Percentiles rank a stretch among this genome's conserved stretches.
These are phyloP conservation scores for Halenospora varia DNA, from an alignment of 495 filamentous ascomycete genomes.

Conservation along the genomic window DNA sequence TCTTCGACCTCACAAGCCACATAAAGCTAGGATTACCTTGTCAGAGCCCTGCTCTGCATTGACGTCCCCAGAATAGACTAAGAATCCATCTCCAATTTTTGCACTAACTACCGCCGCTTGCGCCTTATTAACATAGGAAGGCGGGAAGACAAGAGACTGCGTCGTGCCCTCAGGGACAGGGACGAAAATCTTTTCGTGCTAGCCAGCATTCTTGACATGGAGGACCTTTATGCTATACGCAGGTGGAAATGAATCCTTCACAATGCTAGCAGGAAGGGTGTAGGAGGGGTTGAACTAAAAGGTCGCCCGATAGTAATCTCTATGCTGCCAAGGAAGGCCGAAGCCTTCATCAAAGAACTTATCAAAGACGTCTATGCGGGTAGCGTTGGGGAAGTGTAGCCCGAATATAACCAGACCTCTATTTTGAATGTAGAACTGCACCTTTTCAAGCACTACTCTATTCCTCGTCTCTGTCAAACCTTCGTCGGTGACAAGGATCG, in stretches of 20 bases:
- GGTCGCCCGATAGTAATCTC: conserved; percentile 30
- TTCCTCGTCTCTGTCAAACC: conserved; percentile 5
- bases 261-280: conserved; percentile 10
- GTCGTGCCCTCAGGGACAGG: conserved; percentile 20
- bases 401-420: conserved; percentile 17
- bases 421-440: conserved; percentile 3
- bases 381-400: conserved; percentile 11
- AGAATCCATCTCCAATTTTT: conserved; percentile 29
- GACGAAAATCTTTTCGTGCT: conserved; percentile 30
- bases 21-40: conserved; percentile 36
- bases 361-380: conserved; percentile 1
- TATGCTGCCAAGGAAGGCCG: conserved; percentile 37
- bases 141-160: conserved; percentile 27
- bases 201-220: conserved; percentile 31
- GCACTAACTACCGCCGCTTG: conserved; percentile 34
- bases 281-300: conserved; percentile 17
- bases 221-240: conserved; percentile 44
- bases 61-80: conserved; percentile 45
- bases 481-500: conserved; percentile 16
- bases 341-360: conserved; percentile 12
- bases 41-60: conserved; percentile 35
- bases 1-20: too few species aligned
- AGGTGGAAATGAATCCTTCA: conserved; percentile 24
- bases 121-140: conserved; percentile 23
- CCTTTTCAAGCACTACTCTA: conserved; percentile 4